Conservation (phyloP, 768 basidiomycete species). For the Boletales sp. region DNA sequence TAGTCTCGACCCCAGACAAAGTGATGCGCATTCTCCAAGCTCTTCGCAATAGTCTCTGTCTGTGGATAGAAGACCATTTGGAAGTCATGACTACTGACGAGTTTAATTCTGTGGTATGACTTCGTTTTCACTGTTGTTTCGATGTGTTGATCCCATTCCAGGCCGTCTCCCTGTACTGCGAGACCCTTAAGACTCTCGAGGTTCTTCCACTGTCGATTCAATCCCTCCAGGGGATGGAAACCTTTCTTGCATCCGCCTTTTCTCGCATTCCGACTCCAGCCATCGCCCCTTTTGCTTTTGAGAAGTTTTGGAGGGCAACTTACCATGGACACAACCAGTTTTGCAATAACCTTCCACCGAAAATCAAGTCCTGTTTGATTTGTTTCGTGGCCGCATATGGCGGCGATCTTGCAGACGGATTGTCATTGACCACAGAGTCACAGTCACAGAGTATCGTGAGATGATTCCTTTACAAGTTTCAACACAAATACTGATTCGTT, state of each 20-base stretch:
- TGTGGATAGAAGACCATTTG: slow-evolving; percentile 52
- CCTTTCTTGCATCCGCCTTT: slow-evolving; percentile 52
- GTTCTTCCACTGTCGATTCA: slow-evolving; percentile 37
- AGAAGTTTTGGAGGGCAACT: slow-evolving; percentile 54
- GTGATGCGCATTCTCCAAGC: slow-evolving; percentile 34
- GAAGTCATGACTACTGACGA: slow-evolving; percentile 40
- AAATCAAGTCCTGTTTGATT: slow-evolving; percentile 42
- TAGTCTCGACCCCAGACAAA: slow-evolving; percentile 25
- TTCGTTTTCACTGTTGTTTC: neutral
- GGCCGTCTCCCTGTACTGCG: slow-evolving; percentile 42
- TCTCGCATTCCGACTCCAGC: slow-evolving; percentile 43
- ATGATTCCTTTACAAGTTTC: slow-evolving; percentile 9
- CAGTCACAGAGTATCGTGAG: slow-evolving; percentile 33
- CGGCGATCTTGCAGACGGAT: slow-evolving; percentile 43
- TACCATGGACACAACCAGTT: slow-evolving; percentile 44
- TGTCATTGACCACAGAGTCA: slow-evolving; percentile 37
- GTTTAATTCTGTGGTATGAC: slow-evolving; percentile 46
- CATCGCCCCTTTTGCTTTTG: slow-evolving; percentile 50
- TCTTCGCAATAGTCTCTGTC: slow-evolving; percentile 38
- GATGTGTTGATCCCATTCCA: slow-evolving; percentile 4
- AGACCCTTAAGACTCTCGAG: slow-evolving; percentile 39
- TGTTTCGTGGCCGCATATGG: slow-evolving; percentile 47
- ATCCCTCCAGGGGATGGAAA: slow-evolving; percentile 39
- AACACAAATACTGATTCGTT: slow-evolving; percentile 8
- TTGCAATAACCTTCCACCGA: slow-evolving; percentile 36